Conservation (phyloP, 306 rosid genomes). For the Lupinus albus region DNA sequence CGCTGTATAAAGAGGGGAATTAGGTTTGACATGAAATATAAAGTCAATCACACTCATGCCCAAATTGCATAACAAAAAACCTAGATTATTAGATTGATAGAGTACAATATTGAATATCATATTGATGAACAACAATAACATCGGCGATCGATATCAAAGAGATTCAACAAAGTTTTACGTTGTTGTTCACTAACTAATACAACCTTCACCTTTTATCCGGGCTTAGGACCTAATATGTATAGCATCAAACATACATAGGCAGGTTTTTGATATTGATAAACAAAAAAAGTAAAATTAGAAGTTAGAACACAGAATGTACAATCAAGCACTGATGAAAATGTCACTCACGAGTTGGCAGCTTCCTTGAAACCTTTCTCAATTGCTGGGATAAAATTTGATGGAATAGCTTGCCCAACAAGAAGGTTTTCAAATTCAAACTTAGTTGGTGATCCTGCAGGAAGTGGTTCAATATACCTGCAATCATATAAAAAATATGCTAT, state of each 20-base stretch:
- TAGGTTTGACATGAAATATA: conserved; percentile 15
- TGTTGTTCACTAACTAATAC: too few species aligned
- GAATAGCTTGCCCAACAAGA: conserved; percentile 95
- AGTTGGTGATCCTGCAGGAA: conserved; percentile 71
- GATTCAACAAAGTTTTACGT: too few species aligned
- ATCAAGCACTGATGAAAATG: conserved; percentile 16
- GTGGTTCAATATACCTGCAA: conserved; percentile 88
- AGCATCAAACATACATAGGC: too few species aligned
- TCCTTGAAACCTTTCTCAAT: conserved; percentile 97
- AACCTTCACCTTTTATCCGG: too few species aligned
- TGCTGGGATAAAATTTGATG: conserved; percentile 90
- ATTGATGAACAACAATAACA: conserved; percentile 3
- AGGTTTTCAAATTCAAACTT: conserved; percentile 94
- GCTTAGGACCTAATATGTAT: too few species aligned
- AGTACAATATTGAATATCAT: not conserved
- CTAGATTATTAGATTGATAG: conserved; percentile 6
- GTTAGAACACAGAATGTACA: not conserved
- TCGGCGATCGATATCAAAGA: too few species aligned
- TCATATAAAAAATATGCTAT: conserved; percentile 2
- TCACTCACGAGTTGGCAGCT: conserved; percentile 93
- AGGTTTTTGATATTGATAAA: not conserved
- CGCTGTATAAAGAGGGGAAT: conserved; percentile 58
- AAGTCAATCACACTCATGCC: conserved; percentile 1
- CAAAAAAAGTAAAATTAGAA: not conserved
- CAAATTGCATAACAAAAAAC: not conserved